These are phyloP conservation scores for Furcasterigmium furcatum DNA, from an alignment of 2,329 filamentous ascomycete species.

Conservation along the genomic window DNA sequence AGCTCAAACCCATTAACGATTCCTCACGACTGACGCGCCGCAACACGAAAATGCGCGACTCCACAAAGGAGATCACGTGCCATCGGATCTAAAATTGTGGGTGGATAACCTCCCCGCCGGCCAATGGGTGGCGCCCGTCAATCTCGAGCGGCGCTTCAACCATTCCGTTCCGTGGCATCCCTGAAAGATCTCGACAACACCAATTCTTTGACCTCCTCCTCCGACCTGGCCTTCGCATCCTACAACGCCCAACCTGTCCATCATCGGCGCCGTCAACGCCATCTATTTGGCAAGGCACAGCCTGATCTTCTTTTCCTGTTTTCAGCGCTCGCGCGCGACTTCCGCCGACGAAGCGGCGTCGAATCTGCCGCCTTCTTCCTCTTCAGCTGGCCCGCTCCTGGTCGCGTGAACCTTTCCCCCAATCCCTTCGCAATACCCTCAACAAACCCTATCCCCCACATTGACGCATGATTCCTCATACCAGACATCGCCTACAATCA, in stretches of 20 bases:
- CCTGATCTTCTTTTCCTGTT: no score
- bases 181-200: conserved; percentile 5
- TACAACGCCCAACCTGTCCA: neutral
- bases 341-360: no score
- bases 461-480: conserved; percentile 32
- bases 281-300: neutral
- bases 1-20: no score
- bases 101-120: neutral
- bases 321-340: no score
- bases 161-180: conserved; percentile 5
- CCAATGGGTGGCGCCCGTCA: neutral
- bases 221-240: neutral
- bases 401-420: conserved; percentile 36
- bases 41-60: conserved; percentile 1
- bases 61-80: neutral
- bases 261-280: neutral
- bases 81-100: no score
- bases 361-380: neutral
- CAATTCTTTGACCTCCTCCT: neutral
- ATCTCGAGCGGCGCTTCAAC: conserved; percentile 1
- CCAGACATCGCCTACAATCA: conserved; percentile 11
- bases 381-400: neutral
- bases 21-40: neutral
- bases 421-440: conserved; percentile 3
- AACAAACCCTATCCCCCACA: conserved; percentile 8